Conservation (phyloP, 192 early-diverging fungal species). For the Jimgerdemannia lactiflua region DNA sequence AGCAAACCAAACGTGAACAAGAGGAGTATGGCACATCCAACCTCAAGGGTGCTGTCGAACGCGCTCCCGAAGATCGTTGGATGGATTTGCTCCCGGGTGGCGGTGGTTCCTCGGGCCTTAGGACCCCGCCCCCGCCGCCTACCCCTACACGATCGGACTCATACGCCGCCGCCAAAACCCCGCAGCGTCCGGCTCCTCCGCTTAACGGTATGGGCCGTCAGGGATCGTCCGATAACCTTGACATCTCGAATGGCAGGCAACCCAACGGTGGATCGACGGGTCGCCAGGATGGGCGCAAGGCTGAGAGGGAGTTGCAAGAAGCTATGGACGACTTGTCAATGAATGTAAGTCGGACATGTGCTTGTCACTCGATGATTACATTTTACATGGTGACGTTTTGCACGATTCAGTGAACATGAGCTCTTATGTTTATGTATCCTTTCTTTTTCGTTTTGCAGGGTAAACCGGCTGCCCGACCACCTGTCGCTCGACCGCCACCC, state of each 20-base stretch:
- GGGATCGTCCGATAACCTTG: background rate
- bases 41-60: conserved; percentile 31
- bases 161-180: conserved; percentile 21
- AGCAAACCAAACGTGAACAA: conserved; percentile 60
- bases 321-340: conserved; percentile 31
- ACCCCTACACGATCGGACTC: conserved; percentile 30
- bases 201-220: conserved; percentile 7
- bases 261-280: background rate
- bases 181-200: conserved; percentile 29
- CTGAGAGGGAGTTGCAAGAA: conserved; percentile 18
- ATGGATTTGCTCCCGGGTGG: conserved; percentile 53
- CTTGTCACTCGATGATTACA: background rate
- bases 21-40: conserved; percentile 47
- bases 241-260: background rate
- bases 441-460: background rate
- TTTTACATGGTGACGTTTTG: too few relatives aligned
- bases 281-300: background rate
- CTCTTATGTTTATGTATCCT: too few relatives aligned
- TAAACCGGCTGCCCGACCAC: background rate
- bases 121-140: conserved; percentile 18
- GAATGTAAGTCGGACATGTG: background rate
- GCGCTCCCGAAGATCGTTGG: conserved; percentile 49
- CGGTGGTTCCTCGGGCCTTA: conserved; percentile 4
- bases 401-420: too few relatives aligned
- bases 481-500: background rate